These are phyloP conservation scores for Lachnellula arida DNA, from an alignment of 2,329 filamentous ascomycete species.

Conservation along the genomic window DNA sequence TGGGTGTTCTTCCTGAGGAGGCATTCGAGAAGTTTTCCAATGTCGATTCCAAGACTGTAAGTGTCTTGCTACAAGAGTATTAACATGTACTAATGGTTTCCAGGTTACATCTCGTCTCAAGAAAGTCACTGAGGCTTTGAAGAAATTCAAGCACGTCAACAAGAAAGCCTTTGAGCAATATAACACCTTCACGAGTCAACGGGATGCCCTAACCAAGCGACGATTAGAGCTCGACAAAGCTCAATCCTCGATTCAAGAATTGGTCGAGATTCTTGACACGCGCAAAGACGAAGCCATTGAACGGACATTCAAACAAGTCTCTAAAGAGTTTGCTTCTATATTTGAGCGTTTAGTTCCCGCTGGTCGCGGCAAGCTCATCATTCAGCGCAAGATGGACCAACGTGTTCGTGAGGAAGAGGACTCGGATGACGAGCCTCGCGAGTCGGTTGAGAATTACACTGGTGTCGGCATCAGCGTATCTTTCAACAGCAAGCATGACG, in stretches of 20 bases:
- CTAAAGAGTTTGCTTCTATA: slow-evolving; percentile 83
- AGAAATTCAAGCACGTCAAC: slow-evolving; percentile 97
- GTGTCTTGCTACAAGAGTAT: slow-evolving; percentile 24
- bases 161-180: slow-evolving; percentile 99
- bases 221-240: slow-evolving; percentile 83
- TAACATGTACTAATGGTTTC: slow-evolving; percentile 2
- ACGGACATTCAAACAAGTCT: slow-evolving; percentile 97
- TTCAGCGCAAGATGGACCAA: slow-evolving; percentile 82
- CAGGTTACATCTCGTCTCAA: slow-evolving; percentile 56
- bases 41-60: slow-evolving; percentile 71
- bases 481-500: slow-evolving; percentile 97
- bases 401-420: slow-evolving; percentile 60
- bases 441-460: slow-evolving; percentile 86
- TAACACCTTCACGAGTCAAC: slow-evolving; percentile 90
- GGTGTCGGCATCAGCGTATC: slow-evolving; percentile 96
- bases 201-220: slow-evolving; percentile 79
- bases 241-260: slow-evolving; percentile 81
- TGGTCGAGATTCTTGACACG: slow-evolving; percentile 88
- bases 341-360: slow-evolving; percentile 95
- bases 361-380: slow-evolving; percentile 84
- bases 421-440: slow-evolving; percentile 62
- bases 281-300: slow-evolving; percentile 98
- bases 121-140: slow-evolving; percentile 86
- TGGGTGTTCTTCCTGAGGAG: slow-evolving; percentile 90
- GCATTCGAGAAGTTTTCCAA: slow-evolving; percentile 88